Evolutionary conservation across 2,329 filamentous ascomycete genomes (phyloP).

Genomic region (Sclerotinia nivalis): DNA sequence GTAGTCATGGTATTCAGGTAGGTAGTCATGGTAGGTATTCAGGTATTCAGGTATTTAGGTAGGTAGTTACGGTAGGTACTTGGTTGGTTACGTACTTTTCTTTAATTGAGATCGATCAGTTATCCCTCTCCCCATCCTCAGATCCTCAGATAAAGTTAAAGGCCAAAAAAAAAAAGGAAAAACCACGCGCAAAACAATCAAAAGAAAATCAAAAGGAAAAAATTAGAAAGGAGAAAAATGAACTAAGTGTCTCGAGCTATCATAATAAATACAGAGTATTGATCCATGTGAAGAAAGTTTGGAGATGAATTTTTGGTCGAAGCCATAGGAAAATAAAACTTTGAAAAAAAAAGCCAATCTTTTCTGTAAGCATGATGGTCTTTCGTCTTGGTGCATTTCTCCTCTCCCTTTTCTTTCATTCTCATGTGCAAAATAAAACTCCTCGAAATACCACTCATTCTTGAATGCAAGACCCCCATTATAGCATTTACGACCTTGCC

Average conservation of each 20-base stretch:
- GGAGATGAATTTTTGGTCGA: neutral
- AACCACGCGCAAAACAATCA: constrained; percentile 8
- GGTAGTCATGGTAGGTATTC: neutral
- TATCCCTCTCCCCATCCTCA: neutral
- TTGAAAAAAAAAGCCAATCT: constrained; percentile 5
- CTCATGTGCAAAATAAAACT: constrained; percentile 22
- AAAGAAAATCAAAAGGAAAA: constrained; percentile 9
- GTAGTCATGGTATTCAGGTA: neutral
- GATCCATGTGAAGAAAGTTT: constrained; percentile 12
- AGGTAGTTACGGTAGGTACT: neutral
- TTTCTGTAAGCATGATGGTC: constrained; percentile 4
- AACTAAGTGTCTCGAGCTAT: constrained; percentile 17
- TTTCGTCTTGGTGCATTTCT: constrained; percentile 4
- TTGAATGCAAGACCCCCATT: constrained; percentile 19
- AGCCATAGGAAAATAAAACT: constrained; percentile 1
- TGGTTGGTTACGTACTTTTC: neutral
- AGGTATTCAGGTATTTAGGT: constrained; percentile 10
- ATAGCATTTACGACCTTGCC: constrained; percentile 15
- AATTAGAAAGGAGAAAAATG: constrained; percentile 1
- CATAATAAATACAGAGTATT: constrained; percentile 26
- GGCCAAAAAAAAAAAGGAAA: neutral
- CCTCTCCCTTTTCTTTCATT: constrained; percentile 8
- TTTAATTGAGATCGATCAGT: neutral
- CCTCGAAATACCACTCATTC: constrained; percentile 19
- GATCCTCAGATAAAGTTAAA: neutral